These are phyloP conservation scores for Trichoderma gamsii DNA, from an alignment of 495 filamentous ascomycete species.

Conservation along the genomic window DNA sequence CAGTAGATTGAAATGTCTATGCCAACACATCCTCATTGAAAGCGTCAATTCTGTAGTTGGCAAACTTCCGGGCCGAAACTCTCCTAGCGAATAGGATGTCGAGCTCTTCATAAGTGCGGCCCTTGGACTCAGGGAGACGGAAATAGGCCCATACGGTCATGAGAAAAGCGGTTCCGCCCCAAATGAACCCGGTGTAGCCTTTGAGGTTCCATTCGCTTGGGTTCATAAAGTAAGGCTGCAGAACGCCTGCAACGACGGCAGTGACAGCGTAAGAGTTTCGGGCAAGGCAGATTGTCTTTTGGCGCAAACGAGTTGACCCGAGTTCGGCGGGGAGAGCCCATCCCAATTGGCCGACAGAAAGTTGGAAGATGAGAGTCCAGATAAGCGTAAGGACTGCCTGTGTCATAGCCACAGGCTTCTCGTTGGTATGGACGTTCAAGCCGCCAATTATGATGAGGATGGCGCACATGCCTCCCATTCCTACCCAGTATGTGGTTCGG, in stretches of 20 bases:
- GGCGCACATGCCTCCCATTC: constrained; percentile 31
- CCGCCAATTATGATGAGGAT: constrained; percentile 37
- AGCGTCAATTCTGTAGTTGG: constrained; percentile 50
- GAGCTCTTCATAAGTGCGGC: constrained; percentile 38
- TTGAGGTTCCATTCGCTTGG: constrained; percentile 49
- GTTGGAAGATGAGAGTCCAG: constrained; percentile 49
- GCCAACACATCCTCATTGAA: constrained; percentile 45
- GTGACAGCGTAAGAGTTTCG: constrained; percentile 47
- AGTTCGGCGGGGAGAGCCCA: constrained; percentile 52
- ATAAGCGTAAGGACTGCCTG: constrained; percentile 41
- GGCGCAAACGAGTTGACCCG: constrained; percentile 45
- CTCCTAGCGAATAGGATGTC: constrained; percentile 58
- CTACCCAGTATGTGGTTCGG: constrained; percentile 44
- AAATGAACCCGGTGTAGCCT: constrained; percentile 44
- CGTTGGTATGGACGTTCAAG: constrained; percentile 23
- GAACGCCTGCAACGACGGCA: constrained; percentile 39
- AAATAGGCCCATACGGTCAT: constrained; percentile 34
- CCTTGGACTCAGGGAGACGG: constrained; percentile 32
- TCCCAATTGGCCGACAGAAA: constrained; percentile 50
- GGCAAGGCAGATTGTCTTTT: constrained; percentile 51
- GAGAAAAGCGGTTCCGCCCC: constrained; percentile 43
- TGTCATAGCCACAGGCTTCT: constrained; percentile 25
- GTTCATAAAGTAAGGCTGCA: constrained; percentile 46
- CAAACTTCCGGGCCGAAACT: constrained; percentile 58
- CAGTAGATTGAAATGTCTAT: neutral